Percentiles rank a stretch among this genome's conserved stretches.
Conservation (phyloP, 768 basidiomycete species). For the Wakefieldia striispora region DNA sequence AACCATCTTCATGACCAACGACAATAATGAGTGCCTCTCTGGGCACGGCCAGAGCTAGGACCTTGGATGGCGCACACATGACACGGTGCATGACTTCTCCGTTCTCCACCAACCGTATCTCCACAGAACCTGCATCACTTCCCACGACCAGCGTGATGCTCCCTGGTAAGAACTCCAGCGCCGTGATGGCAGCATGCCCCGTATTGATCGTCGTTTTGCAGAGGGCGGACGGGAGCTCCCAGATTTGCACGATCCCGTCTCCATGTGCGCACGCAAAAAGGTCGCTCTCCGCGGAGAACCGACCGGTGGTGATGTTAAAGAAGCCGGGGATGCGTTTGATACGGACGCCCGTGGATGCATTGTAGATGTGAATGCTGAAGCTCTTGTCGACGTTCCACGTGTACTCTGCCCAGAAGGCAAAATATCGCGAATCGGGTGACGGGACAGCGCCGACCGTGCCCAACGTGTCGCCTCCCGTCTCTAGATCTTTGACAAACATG, state of each 20-base stretch:
- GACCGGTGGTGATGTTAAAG: conserved; percentile 9
- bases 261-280: conserved; percentile 17
- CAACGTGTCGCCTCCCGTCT: conserved; percentile 9
- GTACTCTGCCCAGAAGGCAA: conserved; percentile 20
- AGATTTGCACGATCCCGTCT: conserved; percentile 14
- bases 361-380: conserved; percentile 18
- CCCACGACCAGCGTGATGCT: conserved; percentile 6
- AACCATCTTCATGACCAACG: conserved; percentile 14
- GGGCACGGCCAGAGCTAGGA: conserved; percentile 12
- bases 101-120: conserved; percentile 14
- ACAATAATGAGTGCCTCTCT: conserved; percentile 8
- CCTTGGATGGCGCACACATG: conserved; percentile 3
- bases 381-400: conserved; percentile 13
- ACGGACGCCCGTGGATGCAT: conserved; percentile 12
- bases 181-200: conserved; percentile 9
- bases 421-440: conserved; percentile 17
- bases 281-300: conserved; percentile 14
- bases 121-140: conserved; percentile 10
- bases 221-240: conserved; percentile 12
- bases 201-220: conserved; percentile 10
- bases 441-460: background rate
- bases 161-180: conserved; percentile 14
- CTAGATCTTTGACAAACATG: conserved; percentile 5
- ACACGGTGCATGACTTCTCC: conserved; percentile 8
- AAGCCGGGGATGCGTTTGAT: conserved; percentile 15